Base-by-base conservation (phyloP, 768 basidiomycete species). In the Tricholomella constricta region DNA sequence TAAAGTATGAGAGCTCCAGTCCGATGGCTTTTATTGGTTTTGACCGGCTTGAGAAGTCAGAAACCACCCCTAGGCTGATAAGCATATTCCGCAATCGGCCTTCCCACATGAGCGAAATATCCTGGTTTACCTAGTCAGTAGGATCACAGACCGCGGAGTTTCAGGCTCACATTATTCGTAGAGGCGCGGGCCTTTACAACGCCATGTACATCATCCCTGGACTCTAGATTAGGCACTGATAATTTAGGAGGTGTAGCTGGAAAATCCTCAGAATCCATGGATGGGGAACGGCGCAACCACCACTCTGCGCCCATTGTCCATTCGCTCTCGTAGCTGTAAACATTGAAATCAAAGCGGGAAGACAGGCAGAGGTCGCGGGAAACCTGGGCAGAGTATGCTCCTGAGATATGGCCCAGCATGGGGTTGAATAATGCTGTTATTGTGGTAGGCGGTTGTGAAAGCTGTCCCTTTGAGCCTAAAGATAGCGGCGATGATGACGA, bases 241-340 rank as follows among this genome's bases (percentile, higher is more conserved):
- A 45, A 27, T 41, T 41, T 23, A 2, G 58, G 53, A 23, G 50
- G 40, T 40, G 14, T 32, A 14, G 31, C 31, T 14, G 14, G 57
- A 47, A 17, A 45, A 45, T 14, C 58, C 48, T 55, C 54, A 10
- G 60, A 60, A 6, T 69, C 72, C 46, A 70, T 67, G 11, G 69
- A 62, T 17, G 69, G 71, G 4, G 78, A 72, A 20, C 85, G 81
- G 19, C 93, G 81, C 65, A 94, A 80, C 94, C 93, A 97, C 92
- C 93, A 97, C 68, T 98, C 95, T 1, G 90, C 88, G 2, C 96
- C 96, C 74, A 98, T 82, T 9, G 91, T 88, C 88, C 94, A 89
- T 67, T 98, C 95, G 69, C 92, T 94, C 60, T 96, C 93, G 69
- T 94, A 98, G 70, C 91, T 94, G 67, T 98, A 97, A 23, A 95